These are phyloP conservation scores for Onygenales sp. DNA, from an alignment of 2,329 filamentous ascomycete genomes.

Conservation along the genomic window DNA sequence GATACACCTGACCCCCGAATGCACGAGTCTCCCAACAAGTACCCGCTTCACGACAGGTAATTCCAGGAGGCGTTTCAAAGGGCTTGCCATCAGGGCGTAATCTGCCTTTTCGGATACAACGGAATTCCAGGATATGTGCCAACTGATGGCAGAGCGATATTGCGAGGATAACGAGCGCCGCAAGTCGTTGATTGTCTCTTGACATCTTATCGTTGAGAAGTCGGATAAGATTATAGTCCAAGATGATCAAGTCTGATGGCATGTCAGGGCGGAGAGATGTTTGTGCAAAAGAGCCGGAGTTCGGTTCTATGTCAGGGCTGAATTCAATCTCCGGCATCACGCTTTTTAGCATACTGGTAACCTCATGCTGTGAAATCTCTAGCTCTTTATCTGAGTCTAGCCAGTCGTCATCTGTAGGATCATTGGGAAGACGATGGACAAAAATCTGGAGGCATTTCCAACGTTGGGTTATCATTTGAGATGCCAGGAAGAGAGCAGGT, in stretches of 20 bases:
- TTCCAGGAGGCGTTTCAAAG: slow-evolving; percentile 8
- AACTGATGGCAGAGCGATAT: slow-evolving; percentile 7
- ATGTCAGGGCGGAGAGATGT: slow-evolving; percentile 2
- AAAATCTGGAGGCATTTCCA: slow-evolving; percentile 3
- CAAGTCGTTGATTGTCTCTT: slow-evolving; percentile 1
- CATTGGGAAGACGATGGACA: slow-evolving; percentile 1
- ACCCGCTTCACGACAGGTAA: slow-evolving; percentile 5
- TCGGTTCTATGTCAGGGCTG: neutral
- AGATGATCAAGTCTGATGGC: slow-evolving; percentile 4
- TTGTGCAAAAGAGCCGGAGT: slow-evolving; percentile 1
- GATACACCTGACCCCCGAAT: slow-evolving; percentile 7
- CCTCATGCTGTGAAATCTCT: neutral
- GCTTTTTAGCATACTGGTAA: slow-evolving; percentile 1
- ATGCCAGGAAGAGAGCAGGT: neutral
- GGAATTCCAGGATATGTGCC: slow-evolving; percentile 7
- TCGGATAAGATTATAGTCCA: slow-evolving; percentile 6
- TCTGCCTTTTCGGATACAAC: slow-evolving; percentile 3
- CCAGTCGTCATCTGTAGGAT: slow-evolving; percentile 1
- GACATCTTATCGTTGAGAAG: neutral
- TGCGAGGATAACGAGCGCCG: slow-evolving; percentile 4
- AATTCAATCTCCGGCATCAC: slow-evolving; percentile 5
- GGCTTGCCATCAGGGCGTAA: slow-evolving; percentile 5
- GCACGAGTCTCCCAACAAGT: slow-evolving; percentile 8
- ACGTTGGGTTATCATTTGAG: slow-evolving; percentile 3
- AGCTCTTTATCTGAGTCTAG: slow-evolving; percentile 4